Evolutionary conservation across 202 grass and related monocot genomes (phyloP), one percentile per base, ranked within the genome.

Genomic region (Eragrostis tef): DNA sequence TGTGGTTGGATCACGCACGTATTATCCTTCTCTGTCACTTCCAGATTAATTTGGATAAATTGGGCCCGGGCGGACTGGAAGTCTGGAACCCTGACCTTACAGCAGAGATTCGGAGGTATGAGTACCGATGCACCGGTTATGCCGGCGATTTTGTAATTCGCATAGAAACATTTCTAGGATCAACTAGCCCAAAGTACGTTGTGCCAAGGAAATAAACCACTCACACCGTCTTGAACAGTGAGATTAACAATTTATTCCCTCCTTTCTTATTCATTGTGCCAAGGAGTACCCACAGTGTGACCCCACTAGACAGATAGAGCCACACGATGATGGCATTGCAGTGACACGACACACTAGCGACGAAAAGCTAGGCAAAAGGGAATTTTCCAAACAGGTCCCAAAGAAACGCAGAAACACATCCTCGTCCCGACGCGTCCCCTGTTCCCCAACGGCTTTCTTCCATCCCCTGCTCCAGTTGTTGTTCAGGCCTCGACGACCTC

Each of bases 401-500:
- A 2, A n/a, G 14, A 11, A 78, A 71, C 47, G 4, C 14, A 19
- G 8, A 53, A n/a, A 72, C 70, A 27, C 15, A 61, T 73, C 47
- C 12, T 6, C 22, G 11, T 71, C 46, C 58, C 54, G 9, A 36
- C 16, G 19, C 36, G 62, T 87, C 49, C 14, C 44, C 34, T 39
- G 34, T 5, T 39, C 34, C 34, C 0, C 29, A 1, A 31, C 1
- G 2, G 29, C 2, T 3, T 31, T 31, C 29, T 3, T 31, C 29
- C 29, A 31, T 31, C 29, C 29, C 29, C 29, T 31, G 29, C 29
- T 31, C 29, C 29, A 31, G 29, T 31, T 5, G 34, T 59, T 59
- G 59, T 16, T 88, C 51, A 97, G 81, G 83, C 92, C 64, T 91
- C 88, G 66, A 94, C 92, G 17, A 77, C 64, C 64, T 93, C 84